Evolutionary conservation across 345 rosid species (phyloP).

Genomic region (Eucalyptus albens): DNA sequence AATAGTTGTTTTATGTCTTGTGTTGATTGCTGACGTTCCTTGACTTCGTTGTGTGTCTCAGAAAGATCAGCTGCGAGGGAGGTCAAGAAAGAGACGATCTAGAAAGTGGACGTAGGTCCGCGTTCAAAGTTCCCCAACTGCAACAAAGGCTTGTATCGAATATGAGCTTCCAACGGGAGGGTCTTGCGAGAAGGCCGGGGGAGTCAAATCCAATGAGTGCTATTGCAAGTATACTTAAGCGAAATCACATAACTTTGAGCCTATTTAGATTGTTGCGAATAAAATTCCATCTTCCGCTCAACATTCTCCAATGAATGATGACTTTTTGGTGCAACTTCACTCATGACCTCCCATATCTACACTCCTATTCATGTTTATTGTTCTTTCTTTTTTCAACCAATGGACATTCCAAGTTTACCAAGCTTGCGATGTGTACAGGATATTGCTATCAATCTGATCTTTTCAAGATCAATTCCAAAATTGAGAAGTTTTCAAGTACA

Average conservation of each 20-base stretch:
- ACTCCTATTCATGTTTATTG: not conserved
- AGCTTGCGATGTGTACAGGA: not conserved
- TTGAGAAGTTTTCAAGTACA: not conserved
- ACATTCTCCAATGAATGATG: not conserved
- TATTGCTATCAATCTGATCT: not conserved
- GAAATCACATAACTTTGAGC: not conserved
- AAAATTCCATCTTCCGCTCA: not conserved
- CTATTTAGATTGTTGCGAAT: not conserved
- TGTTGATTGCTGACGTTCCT: not conserved
- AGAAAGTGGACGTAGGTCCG: not conserved
- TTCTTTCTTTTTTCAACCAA: not conserved
- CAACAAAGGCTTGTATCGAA: not conserved
- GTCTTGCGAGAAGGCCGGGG: not conserved
- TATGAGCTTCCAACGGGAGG: not conserved
- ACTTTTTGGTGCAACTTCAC: not conserved
- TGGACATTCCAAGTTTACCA: not conserved
- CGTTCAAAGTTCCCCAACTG: not conserved
- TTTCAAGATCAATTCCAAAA: not conserved
- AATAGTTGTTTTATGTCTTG: too few species aligned
- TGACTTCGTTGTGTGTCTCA: not conserved
- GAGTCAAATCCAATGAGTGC: not conserved
- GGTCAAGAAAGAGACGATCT: not conserved
- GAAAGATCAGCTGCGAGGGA: not conserved
- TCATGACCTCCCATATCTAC: not conserved
- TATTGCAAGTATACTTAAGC: not conserved